These are phyloP conservation scores for Neurospora sp. DNA, from an alignment of 495 filamentous ascomycete species.

Conservation along the genomic window DNA sequence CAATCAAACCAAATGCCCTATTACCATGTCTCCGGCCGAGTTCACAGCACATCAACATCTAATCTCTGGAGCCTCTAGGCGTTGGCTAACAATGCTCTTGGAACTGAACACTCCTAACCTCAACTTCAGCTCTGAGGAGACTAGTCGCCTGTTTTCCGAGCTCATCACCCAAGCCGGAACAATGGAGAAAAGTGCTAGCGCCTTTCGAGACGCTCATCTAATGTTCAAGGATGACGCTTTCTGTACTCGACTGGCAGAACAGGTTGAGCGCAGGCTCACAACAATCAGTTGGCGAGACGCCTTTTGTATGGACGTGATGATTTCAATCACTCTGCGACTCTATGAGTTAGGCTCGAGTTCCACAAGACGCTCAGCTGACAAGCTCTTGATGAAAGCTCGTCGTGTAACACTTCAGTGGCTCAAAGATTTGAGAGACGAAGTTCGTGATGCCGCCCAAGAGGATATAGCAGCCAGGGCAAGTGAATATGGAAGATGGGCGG, in stretches of 20 bases:
- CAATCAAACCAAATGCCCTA: conserved; percentile 39
- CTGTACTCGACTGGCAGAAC: conserved; percentile 29
- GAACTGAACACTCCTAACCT: conserved; percentile 45
- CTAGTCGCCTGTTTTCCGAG: conserved; percentile 29
- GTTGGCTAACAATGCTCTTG: conserved; percentile 39
- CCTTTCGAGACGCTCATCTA: conserved; percentile 31
- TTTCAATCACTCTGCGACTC: conserved; percentile 32
- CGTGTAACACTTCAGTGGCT: not conserved
- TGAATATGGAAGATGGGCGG: conserved; percentile 1
- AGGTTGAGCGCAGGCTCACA: conserved; percentile 30
- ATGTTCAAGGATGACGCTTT: conserved; percentile 39
- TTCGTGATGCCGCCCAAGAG: not conserved
- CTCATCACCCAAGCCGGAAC: conserved; percentile 42
- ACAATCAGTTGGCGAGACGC: conserved; percentile 47
- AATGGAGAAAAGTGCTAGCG: conserved; percentile 7
- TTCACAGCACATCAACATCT: conserved; percentile 42
- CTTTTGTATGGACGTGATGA: conserved; percentile 37
- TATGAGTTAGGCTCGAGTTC: conserved; percentile 6
- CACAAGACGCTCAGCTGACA: not conserved
- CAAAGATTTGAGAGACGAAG: not conserved
- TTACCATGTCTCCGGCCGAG: conserved; percentile 35
- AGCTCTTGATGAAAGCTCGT: not conserved
- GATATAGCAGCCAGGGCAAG: not conserved
- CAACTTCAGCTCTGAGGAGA: conserved; percentile 42
- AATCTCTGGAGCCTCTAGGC: conserved; percentile 29